Evolutionary conservation across 306 rosid species (phyloP).

Genomic region (Castanea sativa): DNA sequence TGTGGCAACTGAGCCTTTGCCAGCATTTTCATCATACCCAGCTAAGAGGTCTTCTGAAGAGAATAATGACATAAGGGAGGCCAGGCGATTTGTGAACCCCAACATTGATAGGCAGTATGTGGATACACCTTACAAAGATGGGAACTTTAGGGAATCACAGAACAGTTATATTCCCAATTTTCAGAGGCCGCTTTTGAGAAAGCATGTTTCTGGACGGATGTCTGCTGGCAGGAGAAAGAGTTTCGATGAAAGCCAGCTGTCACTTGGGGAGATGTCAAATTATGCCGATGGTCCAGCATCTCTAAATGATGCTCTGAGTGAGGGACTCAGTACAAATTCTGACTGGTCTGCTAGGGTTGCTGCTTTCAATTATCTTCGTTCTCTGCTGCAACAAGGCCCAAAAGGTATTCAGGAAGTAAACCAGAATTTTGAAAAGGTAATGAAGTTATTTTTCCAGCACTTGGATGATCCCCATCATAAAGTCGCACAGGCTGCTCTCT

Average conservation of each 20-base stretch:
- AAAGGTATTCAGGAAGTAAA: constrained; percentile 86
- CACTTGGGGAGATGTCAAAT: constrained; percentile 71
- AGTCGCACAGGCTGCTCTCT: constrained; percentile 98
- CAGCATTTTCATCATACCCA: constrained; percentile 57
- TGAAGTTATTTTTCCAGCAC: constrained; percentile 98
- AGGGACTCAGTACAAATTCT: constrained; percentile 91
- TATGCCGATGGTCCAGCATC: constrained; percentile 75
- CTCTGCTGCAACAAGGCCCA: constrained; percentile 88
- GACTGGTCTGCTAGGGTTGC: constrained; percentile 96
- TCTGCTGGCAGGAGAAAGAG: constrained; percentile 88
- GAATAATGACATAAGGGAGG: constrained; percentile 56
- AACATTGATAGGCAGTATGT: constrained; percentile 60
- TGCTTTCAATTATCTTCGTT: constrained; percentile 86
- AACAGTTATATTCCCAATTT: constrained; percentile 81
- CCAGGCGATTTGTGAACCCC: constrained; percentile 57
- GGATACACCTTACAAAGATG: constrained; percentile 69
- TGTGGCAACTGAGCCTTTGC: constrained; percentile 48
- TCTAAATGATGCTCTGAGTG: constrained; percentile 84
- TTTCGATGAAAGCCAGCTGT: constrained; percentile 83
- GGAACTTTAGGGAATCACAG: constrained; percentile 69
- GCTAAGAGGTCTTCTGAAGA: constrained; percentile 68
- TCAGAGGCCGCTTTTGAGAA: constrained; percentile 93
- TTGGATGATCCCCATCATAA: constrained; percentile 99
- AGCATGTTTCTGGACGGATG: constrained; percentile 69
- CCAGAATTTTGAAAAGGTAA: constrained; percentile 95